Evolutionary conservation across 129 eudicot genomes (phyloP).

Genomic region (Solidago caesia): DNA sequence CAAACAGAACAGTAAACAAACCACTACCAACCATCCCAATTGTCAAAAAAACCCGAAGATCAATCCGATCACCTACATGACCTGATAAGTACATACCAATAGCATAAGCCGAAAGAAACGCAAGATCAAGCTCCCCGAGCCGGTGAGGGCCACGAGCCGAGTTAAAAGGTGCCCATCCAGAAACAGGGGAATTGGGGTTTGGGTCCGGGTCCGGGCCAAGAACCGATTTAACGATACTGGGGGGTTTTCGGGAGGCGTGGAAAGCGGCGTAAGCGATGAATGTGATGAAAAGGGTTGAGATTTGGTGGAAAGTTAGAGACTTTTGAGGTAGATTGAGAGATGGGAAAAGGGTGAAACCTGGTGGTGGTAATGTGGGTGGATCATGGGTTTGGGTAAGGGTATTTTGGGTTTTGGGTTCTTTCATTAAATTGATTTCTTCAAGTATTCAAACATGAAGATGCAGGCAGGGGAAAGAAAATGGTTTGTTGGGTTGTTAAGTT

Average conservation of each 20-base stretch:
- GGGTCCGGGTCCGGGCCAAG: constrained; percentile 47
- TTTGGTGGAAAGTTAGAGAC: constrained; percentile 60
- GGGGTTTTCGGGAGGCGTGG: constrained; percentile 98
- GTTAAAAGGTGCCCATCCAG: constrained; percentile 94
- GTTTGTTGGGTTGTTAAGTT: constrained; percentile 10
- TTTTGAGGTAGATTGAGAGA: constrained; percentile 45
- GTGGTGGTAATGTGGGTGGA: constrained; percentile 55
- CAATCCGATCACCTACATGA: constrained; percentile 75
- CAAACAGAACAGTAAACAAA: constrained; percentile 56
- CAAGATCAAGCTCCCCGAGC: constrained; percentile 94
- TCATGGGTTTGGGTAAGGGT: constrained; percentile 27
- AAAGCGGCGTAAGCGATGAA: constrained; percentile 87
- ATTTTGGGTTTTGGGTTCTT: constrained; percentile 31
- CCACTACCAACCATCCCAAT: constrained; percentile 92
- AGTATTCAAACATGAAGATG: constrained; percentile 8
- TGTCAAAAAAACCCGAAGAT: constrained; percentile 62
- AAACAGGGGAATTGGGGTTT: constrained; percentile 19
- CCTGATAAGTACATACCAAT: constrained; percentile 93
- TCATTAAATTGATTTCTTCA: constrained; percentile 20
- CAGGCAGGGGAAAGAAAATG: neutral
- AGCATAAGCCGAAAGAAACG: constrained; percentile 70
- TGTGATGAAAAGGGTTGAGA: constrained; percentile 68
- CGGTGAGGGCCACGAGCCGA: constrained; percentile 74
- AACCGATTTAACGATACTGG: constrained; percentile 86
- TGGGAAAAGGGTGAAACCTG: constrained; percentile 51